These are phyloP conservation scores for Phytophthora podocarpi DNA, from an alignment of 352 stramenopile species.

Conservation along the genomic window DNA sequence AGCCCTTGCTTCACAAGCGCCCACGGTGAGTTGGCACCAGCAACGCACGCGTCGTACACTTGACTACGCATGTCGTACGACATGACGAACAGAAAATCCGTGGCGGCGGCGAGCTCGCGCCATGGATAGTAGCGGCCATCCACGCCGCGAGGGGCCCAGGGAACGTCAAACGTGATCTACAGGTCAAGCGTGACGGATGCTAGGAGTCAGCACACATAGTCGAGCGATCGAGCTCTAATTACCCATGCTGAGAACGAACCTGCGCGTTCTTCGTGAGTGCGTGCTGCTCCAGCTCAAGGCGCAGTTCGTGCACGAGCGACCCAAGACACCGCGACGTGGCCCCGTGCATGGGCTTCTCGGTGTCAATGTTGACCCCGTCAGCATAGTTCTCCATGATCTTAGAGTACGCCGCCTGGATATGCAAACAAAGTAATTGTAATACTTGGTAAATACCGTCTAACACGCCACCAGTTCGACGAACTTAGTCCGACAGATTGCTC, in stretches of 20 bases:
- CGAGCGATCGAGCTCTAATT: not conserved
- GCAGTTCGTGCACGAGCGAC: constrained; percentile 67
- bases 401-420: constrained; percentile 49
- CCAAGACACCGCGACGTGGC: constrained; percentile 50
- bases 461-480: not conserved
- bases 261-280: constrained; percentile 66
- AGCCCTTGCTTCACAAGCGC: constrained; percentile 77
- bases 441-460: not conserved
- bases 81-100: constrained; percentile 93
- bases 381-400: constrained; percentile 71
- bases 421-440: not conserved
- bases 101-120: constrained; percentile 57
- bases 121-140: constrained; percentile 88
- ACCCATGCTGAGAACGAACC: constrained; percentile 30
- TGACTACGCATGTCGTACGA: constrained; percentile 93
- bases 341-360: constrained; percentile 67
- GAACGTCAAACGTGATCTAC: constrained; percentile 85
- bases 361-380: constrained; percentile 88
- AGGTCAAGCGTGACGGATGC: not conserved
- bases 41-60: constrained; percentile 91
- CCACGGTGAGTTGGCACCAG: constrained; percentile 82
- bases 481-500: not conserved
- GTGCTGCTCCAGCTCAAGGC: constrained; percentile 52
- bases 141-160: constrained; percentile 76
- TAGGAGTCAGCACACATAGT: not conserved